Percentiles rank a stretch among this genome's conserved stretches.
Evolutionary conservation across 1,139 yeast species (phyloP).

Genomic region (Pichia inconspicua): DNA sequence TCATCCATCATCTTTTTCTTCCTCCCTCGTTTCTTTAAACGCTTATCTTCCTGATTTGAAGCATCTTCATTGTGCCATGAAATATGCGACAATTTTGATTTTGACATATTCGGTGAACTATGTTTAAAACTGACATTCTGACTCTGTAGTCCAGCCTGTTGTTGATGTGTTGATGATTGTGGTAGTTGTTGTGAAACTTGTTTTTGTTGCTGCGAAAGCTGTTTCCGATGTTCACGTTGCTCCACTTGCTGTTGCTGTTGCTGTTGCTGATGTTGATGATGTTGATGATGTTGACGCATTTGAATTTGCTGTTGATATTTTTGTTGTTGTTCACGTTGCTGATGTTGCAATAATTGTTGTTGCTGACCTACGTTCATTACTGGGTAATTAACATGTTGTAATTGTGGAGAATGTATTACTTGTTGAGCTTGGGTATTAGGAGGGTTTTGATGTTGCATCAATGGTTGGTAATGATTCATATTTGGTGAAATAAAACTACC

Average conservation of each 20-base stretch:
- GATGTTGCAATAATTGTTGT: not conserved
- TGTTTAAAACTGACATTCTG: not conserved
- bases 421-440: not conserved
- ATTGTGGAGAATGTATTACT: not conserved
- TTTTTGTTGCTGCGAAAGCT: not conserved
- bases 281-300: not conserved
- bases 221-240: not conserved
- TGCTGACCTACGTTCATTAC: not conserved
- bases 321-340: not conserved
- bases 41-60: not conserved
- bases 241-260: not conserved
- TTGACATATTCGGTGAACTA: not conserved
- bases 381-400: not conserved
- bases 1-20: not conserved
- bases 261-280: not conserved
- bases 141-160: not conserved
- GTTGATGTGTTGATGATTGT: not conserved
- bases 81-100: not conserved
- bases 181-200: not conserved
- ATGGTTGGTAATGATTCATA: not conserved
- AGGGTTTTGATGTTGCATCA: not conserved
- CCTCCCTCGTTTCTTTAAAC: not conserved
- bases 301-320: not conserved
- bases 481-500: not conserved
- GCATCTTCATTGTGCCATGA: not conserved